A percentile compares a stretch with the other conserved stretches of the same genome.
Evolutionary conservation across 106 monocot species (phyloP).

Genomic region (Cymbidium sinense): DNA sequence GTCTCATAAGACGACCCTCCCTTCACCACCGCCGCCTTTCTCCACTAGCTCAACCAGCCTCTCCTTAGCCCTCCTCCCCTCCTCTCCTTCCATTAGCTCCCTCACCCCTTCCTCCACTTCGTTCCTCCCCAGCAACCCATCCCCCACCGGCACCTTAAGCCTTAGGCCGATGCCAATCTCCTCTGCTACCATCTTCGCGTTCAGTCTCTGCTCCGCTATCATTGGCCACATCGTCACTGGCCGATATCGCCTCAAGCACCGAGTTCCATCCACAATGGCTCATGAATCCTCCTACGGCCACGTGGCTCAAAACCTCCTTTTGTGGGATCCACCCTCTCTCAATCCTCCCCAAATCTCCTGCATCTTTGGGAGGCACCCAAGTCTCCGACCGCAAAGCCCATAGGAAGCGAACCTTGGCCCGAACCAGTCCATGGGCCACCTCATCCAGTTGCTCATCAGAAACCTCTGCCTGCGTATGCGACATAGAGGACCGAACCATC

Average conservation of each 20-base stretch:
- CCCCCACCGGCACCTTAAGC: background rate
- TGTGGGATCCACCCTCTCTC: slow-evolving; percentile 40
- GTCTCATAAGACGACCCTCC: slow-evolving; percentile 13
- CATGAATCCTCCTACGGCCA: slow-evolving; percentile 28
- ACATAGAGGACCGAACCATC: slow-evolving; percentile 30
- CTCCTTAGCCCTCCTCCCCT: slow-evolving; percentile 14
- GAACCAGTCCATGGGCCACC: slow-evolving; percentile 26
- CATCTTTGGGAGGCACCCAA: slow-evolving; percentile 19
- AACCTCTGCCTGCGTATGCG: slow-evolving; percentile 28
- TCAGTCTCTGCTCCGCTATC: slow-evolving; percentile 45
- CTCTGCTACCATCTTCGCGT: slow-evolving; percentile 40
- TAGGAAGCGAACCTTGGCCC: slow-evolving; percentile 11
- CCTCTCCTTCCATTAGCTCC: slow-evolving; percentile 18
- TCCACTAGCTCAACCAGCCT: slow-evolving; percentile 5
- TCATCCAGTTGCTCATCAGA: slow-evolving; percentile 23
- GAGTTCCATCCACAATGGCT: slow-evolving; percentile 82
- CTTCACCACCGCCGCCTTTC: slow-evolving; percentile 10
- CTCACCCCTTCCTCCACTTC: slow-evolving; percentile 16
- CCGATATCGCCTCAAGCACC: slow-evolving; percentile 35
- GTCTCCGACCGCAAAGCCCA: slow-evolving; percentile 30
- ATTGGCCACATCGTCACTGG: slow-evolving; percentile 51
- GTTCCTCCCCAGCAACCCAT: slow-evolving; percentile 10
- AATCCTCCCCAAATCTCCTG: background rate
- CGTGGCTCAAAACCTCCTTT: slow-evolving; percentile 26
- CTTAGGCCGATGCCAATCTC: slow-evolving; percentile 20